Conservation (phyloP, 106 monocot species). For the Phalaenopsis equestris region DNA sequence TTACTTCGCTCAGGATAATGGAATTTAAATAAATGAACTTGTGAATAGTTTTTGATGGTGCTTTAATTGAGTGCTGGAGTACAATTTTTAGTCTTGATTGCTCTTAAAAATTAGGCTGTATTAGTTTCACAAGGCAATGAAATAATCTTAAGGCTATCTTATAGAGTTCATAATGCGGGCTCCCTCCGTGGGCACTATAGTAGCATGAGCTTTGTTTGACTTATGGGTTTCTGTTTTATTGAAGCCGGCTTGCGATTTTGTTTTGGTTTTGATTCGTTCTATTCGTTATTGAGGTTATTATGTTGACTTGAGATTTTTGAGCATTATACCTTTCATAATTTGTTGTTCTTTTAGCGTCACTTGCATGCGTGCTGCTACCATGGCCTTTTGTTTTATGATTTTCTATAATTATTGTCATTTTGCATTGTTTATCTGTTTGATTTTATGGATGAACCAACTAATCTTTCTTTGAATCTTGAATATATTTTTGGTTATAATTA, state of each 20-base stretch:
- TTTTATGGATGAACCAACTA: too few species aligned
- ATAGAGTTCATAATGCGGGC: neutral
- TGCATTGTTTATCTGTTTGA: too few species aligned
- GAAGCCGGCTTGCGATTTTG: neutral
- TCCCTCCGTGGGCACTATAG: neutral
- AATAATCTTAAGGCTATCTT: neutral
- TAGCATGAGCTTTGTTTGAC: neutral
- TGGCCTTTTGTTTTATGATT: too few species aligned
- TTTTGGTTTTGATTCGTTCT: too few species aligned
- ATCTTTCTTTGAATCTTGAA: too few species aligned
- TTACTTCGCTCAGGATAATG: neutral
- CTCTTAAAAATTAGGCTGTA: neutral
- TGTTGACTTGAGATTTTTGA: too few species aligned
- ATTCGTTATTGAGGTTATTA: too few species aligned
- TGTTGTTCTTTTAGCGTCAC: too few species aligned
- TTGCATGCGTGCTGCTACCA: too few species aligned
- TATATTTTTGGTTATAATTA: too few species aligned
- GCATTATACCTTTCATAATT: too few species aligned
- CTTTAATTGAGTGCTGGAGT: neutral
- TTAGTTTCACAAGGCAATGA: neutral
- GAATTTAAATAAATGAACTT: neutral
- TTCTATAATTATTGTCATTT: too few species aligned
- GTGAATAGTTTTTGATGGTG: neutral
- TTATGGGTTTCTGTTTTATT: neutral
- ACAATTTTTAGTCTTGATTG: neutral